Conservation (phyloP, 2,329 filamentous ascomycete species). For the Penicillium sp. region DNA sequence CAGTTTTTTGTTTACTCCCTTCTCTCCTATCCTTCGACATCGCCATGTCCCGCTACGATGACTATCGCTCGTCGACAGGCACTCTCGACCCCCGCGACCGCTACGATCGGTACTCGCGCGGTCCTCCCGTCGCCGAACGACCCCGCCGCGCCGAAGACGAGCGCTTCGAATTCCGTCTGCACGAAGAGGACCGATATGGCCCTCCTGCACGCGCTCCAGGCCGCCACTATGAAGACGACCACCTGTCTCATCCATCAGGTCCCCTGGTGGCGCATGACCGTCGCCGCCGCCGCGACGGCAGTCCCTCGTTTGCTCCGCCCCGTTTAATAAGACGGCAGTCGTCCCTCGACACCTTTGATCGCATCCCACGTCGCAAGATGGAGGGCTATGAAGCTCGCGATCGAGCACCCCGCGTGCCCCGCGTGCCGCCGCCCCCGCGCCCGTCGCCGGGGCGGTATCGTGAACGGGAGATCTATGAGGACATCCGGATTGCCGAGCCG, state of each 20-base stretch:
- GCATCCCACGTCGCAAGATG: conserved; percentile 60
- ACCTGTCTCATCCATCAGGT: conserved; percentile 45
- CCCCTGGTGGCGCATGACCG: conserved; percentile 56
- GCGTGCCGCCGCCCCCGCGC: conserved; percentile 62
- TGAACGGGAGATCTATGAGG: conserved; percentile 60
- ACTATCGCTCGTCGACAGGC: conserved; percentile 36
- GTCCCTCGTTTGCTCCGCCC: conserved; percentile 57
- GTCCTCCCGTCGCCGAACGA: conserved; percentile 36
- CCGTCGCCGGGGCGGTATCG: conserved; percentile 57
- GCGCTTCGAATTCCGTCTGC: conserved; percentile 24
- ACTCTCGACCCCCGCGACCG: conserved; percentile 42
- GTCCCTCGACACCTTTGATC: conserved; percentile 85
- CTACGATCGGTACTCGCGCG: conserved; percentile 40
- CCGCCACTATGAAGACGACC: conserved; percentile 43
- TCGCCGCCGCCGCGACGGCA: conserved; percentile 55
- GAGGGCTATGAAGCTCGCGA: conserved; percentile 38
- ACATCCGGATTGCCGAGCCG: conserved; percentile 65
- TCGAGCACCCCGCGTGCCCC: conserved; percentile 55
- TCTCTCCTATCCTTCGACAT: conserved; percentile 6
- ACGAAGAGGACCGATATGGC: conserved; percentile 43
- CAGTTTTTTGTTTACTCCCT: conserved; percentile 5
- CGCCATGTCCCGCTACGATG: conserved; percentile 39
- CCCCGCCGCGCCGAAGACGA: conserved; percentile 29
- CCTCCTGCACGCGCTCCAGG: conserved; percentile 42
- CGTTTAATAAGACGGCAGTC: conserved; percentile 70